Percentiles rank a stretch among this genome's conserved stretches.
phyloP scores from a whole-genome alignment of 805 yeast genomes.

The Zygoascus ofunaensis region DNA sequence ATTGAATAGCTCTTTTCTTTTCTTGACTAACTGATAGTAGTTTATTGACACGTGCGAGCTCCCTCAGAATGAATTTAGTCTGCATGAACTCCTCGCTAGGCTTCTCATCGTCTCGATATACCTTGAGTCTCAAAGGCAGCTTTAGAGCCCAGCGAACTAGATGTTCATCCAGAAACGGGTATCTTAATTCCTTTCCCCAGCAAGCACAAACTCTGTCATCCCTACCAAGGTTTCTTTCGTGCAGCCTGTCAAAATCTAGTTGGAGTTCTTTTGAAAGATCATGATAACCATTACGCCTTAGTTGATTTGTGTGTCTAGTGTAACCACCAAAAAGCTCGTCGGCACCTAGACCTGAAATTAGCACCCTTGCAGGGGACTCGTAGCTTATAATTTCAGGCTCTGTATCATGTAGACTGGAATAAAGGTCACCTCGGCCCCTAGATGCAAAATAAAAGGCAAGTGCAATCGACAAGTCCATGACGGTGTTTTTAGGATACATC shows the following conservation, averaged over 20 bases:
- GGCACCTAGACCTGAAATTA: slow-evolving; percentile 91
- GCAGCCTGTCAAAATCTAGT: slow-evolving; percentile 62
- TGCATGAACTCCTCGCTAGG: slow-evolving; percentile 16
- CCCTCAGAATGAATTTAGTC: slow-evolving; percentile 52
- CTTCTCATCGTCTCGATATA: neutral
- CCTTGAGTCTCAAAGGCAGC: slow-evolving; percentile 33
- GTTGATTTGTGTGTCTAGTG: slow-evolving; percentile 54
- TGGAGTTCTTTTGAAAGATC: slow-evolving; percentile 51
- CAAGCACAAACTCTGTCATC: slow-evolving; percentile 81
- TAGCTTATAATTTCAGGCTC: slow-evolving; percentile 26
- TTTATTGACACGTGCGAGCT: slow-evolving; percentile 42
- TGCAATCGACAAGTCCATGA: slow-evolving; percentile 93
- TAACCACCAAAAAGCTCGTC: slow-evolving; percentile 97
- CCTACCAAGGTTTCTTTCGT: slow-evolving; percentile 74
- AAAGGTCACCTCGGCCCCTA: slow-evolving; percentile 38
- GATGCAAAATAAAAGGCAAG: slow-evolving; percentile 92
- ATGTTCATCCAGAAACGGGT: slow-evolving; percentile 67
- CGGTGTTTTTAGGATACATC: slow-evolving; percentile 79
- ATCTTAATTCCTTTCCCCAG: slow-evolving; percentile 86
- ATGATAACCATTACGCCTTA: slow-evolving; percentile 30
- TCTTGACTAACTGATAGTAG: slow-evolving; percentile 56
- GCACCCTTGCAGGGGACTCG: slow-evolving; percentile 42
- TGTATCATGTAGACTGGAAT: slow-evolving; percentile 8
- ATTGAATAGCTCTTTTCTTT: slow-evolving; percentile 89
- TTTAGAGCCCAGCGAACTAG: slow-evolving; percentile 38